Percentiles rank a stretch among this genome's conserved stretches.
Conservation (phyloP, 2,329 filamentous ascomycete species). For the Alternaria consortialis region DNA sequence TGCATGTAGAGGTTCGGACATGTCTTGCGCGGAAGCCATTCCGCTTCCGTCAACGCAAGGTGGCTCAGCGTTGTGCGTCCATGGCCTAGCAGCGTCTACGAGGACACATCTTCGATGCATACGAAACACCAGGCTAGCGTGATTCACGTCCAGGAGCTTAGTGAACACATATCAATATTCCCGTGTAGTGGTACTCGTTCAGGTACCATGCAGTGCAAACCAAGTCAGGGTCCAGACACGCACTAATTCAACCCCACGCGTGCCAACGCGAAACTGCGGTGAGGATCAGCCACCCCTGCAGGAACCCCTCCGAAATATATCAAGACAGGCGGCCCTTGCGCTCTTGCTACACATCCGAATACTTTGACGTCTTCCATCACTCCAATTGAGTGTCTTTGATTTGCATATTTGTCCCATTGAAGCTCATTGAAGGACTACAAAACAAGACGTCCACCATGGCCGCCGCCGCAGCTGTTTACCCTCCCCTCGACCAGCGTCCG, state of each 20-base stretch:
- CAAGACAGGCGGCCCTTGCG: constrained; percentile 11
- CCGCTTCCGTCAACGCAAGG: constrained; percentile 7
- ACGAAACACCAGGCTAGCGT: neutral
- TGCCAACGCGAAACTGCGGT: constrained; percentile 27
- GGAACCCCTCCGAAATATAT: constrained; percentile 31
- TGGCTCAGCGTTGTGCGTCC: constrained; percentile 13
- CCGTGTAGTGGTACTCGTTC: neutral
- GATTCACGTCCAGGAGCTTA: neutral
- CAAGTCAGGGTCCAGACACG: constrained; percentile 15
- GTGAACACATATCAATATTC: constrained; percentile 3
- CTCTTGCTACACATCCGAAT: constrained; percentile 17
- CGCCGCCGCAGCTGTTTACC: constrained; percentile 62
- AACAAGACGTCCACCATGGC: constrained; percentile 44
- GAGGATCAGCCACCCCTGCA: constrained; percentile 32
- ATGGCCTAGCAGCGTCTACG: neutral
- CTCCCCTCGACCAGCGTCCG: constrained; percentile 82
- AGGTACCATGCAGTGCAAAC: constrained; percentile 9
- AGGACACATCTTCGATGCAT: neutral
- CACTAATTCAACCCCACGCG: constrained; percentile 32
- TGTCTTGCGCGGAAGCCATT: constrained; percentile 12
- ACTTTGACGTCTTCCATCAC: neutral
- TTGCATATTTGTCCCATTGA: neutral
- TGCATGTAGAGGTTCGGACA: neutral
- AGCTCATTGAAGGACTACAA: neutral
- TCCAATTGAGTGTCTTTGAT: neutral